Conservation (phyloP, 179 eudicot genomes). For the Carnegiea gigantea region DNA sequence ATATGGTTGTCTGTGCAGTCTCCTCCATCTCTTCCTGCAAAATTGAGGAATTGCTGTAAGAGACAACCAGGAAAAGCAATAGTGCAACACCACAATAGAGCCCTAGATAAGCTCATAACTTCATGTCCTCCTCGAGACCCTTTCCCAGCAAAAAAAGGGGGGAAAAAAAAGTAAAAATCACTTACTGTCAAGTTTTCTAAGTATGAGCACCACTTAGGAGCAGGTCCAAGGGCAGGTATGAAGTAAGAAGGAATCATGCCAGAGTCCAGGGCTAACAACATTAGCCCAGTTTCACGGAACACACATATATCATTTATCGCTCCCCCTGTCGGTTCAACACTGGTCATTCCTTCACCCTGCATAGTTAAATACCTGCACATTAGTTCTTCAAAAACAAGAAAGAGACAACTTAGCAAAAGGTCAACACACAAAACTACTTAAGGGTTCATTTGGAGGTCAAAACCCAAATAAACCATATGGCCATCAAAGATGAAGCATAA, state of each 20-base stretch:
- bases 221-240: conserved; percentile 93
- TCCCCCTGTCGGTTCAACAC: conserved; percentile 90
- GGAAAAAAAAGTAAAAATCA: neutral
- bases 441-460: too few relatives aligned
- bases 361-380: conserved; percentile 1
- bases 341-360: conserved; percentile 97
- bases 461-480: too few relatives aligned
- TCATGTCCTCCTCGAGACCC: too few relatives aligned
- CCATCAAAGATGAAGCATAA: conserved; percentile 4
- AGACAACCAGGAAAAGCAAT: conserved; percentile 3
- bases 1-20: conserved; percentile 69
- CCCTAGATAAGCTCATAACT: neutral
- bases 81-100: neutral
- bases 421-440: too few relatives aligned
- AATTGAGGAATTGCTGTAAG: conserved; percentile 15
- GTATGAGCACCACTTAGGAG: conserved; percentile 96
- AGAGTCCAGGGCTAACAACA: conserved; percentile 78
- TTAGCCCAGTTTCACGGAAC: conserved; percentile 73
- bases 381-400: neutral
- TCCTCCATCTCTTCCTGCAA: conserved; percentile 94
- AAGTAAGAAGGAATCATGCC: conserved; percentile 86
- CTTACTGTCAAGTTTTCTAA: conserved; percentile 76
- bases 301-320: conserved; percentile 84
- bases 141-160: too few relatives aligned
- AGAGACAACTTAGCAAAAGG: neutral